phyloP scores from a whole-genome alignment of 441 rosid species.

The Adansonia rubrostipa region DNA sequence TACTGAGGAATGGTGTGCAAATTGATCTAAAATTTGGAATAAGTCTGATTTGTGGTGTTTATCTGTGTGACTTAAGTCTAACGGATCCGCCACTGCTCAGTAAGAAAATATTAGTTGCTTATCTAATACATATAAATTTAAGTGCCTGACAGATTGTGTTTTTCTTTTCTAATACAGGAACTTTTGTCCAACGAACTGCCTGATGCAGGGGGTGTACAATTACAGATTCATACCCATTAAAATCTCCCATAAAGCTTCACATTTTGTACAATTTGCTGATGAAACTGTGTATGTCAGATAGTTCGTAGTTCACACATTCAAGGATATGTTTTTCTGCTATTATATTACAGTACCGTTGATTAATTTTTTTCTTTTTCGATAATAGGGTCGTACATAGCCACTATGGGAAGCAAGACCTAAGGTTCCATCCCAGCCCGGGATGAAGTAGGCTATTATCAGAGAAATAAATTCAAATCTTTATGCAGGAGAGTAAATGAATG shows the following conservation, averaged over 20 bases:
- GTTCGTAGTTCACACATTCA: background rate
- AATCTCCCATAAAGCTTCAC: background rate
- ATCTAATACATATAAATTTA: background rate
- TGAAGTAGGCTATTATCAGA: background rate
- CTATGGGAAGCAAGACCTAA: background rate
- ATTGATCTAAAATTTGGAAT: background rate
- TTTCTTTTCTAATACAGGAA: conserved; percentile 44
- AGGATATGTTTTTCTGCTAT: background rate
- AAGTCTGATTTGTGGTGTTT: background rate
- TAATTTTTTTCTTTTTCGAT: background rate
- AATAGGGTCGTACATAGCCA: background rate
- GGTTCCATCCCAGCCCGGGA: background rate
- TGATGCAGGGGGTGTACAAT: conserved; percentile 56
- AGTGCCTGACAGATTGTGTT: background rate
- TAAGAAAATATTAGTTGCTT: background rate
- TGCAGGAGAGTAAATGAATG: no score
- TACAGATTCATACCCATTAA: conserved; percentile 50
- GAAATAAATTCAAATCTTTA: background rate
- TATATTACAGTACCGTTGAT: background rate
- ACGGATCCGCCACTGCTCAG: background rate
- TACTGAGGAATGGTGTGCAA: background rate
- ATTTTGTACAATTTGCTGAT: background rate
- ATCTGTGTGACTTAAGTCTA: background rate
- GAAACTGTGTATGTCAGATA: background rate
- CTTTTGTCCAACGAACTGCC: conserved; percentile 69